Evolutionary conservation across 305 asterid species (phyloP).

Genomic region (Andrographis paniculata): DNA sequence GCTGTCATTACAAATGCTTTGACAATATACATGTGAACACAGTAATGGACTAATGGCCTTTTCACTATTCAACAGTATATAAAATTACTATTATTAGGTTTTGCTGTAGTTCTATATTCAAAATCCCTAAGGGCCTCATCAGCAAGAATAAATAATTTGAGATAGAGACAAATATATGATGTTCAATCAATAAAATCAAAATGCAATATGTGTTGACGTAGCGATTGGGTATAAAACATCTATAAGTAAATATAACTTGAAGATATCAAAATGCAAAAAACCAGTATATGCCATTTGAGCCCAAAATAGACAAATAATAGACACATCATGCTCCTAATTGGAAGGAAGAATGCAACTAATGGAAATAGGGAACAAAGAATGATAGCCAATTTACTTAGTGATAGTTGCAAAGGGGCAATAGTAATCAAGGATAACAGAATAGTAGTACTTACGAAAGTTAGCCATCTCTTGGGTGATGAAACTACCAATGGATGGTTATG

Average conservation of each 20-base stretch:
- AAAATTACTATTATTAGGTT: too few species aligned
- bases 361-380: slow-evolving; percentile 1
- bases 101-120: too few species aligned
- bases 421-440: slow-evolving; percentile 13
- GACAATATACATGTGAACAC: not conserved
- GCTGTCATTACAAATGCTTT: not conserved
- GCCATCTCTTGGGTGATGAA: slow-evolving; percentile 40
- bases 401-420: not conserved
- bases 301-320: not conserved
- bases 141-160: too few species aligned
- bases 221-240: too few species aligned
- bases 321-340: not conserved
- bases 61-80: too few species aligned
- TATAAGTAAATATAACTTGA: not conserved
- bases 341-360: not conserved
- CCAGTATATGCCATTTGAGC: not conserved
- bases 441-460: slow-evolving; percentile 47
- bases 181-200: too few species aligned
- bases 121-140: too few species aligned
- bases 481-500: slow-evolving; percentile 62
- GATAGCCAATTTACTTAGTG: not conserved
- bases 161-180: too few species aligned
- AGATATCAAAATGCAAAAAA: slow-evolving; percentile 7
- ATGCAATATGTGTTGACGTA: too few species aligned
- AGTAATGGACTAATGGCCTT: too few species aligned